A percentile compares a stretch with the other conserved stretches of the same genome.
phyloP scores from a whole-genome alignment of 805 yeast genomes.

The Candida piceae region DNA sequence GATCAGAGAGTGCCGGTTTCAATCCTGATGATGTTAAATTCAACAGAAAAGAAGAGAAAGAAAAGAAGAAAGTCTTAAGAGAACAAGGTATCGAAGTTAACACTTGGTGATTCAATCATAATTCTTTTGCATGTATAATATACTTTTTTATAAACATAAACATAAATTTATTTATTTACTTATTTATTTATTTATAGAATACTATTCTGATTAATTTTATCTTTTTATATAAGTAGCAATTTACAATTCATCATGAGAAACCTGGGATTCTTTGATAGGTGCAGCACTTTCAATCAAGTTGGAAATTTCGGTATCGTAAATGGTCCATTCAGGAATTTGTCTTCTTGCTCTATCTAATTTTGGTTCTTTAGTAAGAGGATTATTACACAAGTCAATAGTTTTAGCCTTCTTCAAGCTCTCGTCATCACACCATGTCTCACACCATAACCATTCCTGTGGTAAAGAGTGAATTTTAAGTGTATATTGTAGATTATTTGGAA shows the following conservation, averaged over 20 bases:
- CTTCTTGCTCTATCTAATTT: conserved; percentile 72
- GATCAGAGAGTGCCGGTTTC: conserved; percentile 80
- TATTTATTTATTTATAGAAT: too few relatives aligned
- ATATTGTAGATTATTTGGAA: conserved; percentile 82
- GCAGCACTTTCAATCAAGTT: conserved; percentile 15
- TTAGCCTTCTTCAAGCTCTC: conserved; percentile 57
- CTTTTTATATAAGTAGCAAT: too few relatives aligned
- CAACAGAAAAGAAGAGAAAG: conserved; percentile 58
- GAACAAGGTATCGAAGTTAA: conserved; percentile 1
- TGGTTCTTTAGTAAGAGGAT: conserved; percentile 77
- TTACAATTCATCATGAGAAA: conserved; percentile 14
- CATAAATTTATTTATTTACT: too few relatives aligned
- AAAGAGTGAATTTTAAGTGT: conserved; percentile 63
- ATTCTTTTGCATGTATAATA: too few relatives aligned
- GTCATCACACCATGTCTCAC: conserved; percentile 87
- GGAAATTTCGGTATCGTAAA: conserved; percentile 53
- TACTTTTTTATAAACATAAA: too few relatives aligned
- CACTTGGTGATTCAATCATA: neutral
- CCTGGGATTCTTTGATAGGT: too few relatives aligned
- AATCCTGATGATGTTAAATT: conserved; percentile 77
- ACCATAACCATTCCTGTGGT: conserved; percentile 87
- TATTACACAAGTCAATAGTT: conserved; percentile 79
- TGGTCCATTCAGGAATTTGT: conserved; percentile 73
- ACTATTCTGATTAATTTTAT: too few relatives aligned
- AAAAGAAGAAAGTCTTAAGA: conserved; percentile 38